Evolutionary conservation across 2,329 filamentous ascomycete genomes (phyloP).

Genomic region (Fusarium haematococcum): DNA sequence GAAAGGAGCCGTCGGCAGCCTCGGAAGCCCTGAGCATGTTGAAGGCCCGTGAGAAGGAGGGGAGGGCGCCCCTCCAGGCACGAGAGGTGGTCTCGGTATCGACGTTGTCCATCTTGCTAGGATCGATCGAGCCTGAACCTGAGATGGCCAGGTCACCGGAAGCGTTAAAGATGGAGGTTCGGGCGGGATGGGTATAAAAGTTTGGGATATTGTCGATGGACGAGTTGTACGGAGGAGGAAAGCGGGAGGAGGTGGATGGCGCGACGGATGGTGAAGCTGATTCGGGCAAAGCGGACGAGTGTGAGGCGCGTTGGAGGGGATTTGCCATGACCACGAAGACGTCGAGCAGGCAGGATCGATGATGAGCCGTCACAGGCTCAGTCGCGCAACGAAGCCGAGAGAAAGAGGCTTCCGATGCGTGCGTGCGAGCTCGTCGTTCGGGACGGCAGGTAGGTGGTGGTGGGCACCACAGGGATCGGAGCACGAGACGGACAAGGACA

Average conservation of each 20-base stretch:
- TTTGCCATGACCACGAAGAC: slow-evolving; percentile 40
- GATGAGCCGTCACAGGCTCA: slow-evolving; percentile 11
- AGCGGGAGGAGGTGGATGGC: slow-evolving; percentile 33
- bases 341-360: slow-evolving; percentile 14
- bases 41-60: slow-evolving; percentile 65
- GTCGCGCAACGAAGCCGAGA: slow-evolving; percentile 23
- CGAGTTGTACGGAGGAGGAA: slow-evolving; percentile 30
- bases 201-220: slow-evolving; percentile 28
- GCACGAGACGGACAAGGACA: slow-evolving; percentile 24
- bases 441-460: slow-evolving; percentile 19
- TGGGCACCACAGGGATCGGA: slow-evolving; percentile 24
- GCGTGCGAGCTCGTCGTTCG: slow-evolving; percentile 25
- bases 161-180: slow-evolving; percentile 62
- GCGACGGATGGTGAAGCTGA: slow-evolving; percentile 34
- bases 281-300: slow-evolving; percentile 37
- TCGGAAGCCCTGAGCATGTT: slow-evolving; percentile 58
- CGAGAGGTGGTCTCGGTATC: slow-evolving; percentile 45
- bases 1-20: slow-evolving; percentile 42
- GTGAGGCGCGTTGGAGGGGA: slow-evolving; percentile 40
- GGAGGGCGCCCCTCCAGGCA: slow-evolving; percentile 50
- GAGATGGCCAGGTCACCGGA: slow-evolving; percentile 50
- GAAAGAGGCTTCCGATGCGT: slow-evolving; percentile 18
- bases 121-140: slow-evolving; percentile 20
- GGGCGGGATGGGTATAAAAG: slow-evolving; percentile 47
- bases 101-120: slow-evolving; percentile 49